Base-by-base conservation (phyloP, 805 yeast genomes). In the Ogataea dorogensis region DNA sequence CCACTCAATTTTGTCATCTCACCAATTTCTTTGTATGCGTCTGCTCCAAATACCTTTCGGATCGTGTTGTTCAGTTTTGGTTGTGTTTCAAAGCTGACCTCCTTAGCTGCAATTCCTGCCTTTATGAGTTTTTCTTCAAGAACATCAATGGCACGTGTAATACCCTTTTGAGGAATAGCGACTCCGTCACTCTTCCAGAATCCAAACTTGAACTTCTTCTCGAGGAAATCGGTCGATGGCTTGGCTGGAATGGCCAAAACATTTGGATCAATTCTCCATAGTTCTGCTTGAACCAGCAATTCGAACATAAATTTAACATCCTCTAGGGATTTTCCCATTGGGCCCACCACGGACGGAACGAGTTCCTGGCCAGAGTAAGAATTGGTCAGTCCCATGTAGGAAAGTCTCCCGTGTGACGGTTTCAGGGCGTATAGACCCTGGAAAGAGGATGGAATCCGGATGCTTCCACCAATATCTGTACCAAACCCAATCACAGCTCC, bases 41-140 rank as follows among this genome's bases (percentile, higher is more conserved):
- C 79, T 24, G 74, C 68, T 10, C 59, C 44, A 47, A 65, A 73
- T 38, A 73, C 55, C 32, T 53, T 54, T 35, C 64, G 49, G 8
- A 51, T 20, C 7, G 52, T 28, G 3, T 28, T 18, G 4, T 23
- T 11, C n/a, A 47, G 20, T 19, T 68, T 54, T 20, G 53, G 40
- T 40, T 65, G 71, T 17, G 63, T 63, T 8, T 57, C 50, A 17
- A 76, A 67, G 17, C 65, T 63, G 70, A 77, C 67, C 33, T 70
- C 71, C 28, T 77, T 61, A 8, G 74, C 65, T 39, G 71, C 73
- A 37, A 71, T 75, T 16, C 81, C 79, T n/a, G 67, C 65, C 16
- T 15, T 9, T 8, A n/a, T 12, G 5, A 38, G 7, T 18, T 24
- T 32, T 6, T 11, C 5, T 14, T 25, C 17, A 7, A 32, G 18